Conservation (phyloP, 2,329 filamentous ascomycete genomes). For the Microcyclospora tardicrescens region DNA sequence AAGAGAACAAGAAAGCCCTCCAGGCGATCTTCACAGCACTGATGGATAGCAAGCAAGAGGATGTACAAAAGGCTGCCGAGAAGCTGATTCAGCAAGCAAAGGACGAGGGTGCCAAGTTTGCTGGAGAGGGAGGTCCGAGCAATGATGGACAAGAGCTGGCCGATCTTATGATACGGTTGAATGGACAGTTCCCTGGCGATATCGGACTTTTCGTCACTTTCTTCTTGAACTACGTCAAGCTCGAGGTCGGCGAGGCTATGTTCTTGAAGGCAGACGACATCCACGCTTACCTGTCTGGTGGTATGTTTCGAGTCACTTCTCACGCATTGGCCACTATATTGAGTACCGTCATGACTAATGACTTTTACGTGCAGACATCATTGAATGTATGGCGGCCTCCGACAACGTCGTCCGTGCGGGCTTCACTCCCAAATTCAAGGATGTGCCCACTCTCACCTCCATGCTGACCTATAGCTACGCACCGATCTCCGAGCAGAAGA, state of each 20-base stretch:
- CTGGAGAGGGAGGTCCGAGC: conserved; percentile 54
- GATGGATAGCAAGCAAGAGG: conserved; percentile 62
- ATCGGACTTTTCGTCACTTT: conserved; percentile 92
- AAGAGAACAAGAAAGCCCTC: conserved; percentile 62
- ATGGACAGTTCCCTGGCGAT: conserved; percentile 76
- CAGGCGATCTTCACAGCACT: conserved; percentile 63
- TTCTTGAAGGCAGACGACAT: conserved; percentile 96
- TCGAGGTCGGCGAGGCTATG: conserved; percentile 82
- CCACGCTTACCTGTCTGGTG: conserved; percentile 78
- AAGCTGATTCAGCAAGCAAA: conserved; percentile 60
- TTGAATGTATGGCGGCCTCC: conserved; percentile 98
- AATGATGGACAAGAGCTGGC: conserved; percentile 58
- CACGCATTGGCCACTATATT: neutral
- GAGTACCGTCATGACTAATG: neutral
- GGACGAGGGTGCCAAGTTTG: conserved; percentile 58
- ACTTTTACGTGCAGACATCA: conserved; percentile 52
- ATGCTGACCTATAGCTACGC: conserved; percentile 96
- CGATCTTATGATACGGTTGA: conserved; percentile 62
- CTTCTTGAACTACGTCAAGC: conserved; percentile 89
- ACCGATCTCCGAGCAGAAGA: conserved; percentile 89
- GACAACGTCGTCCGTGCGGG: conserved; percentile 97
- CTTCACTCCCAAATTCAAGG: conserved; percentile 98
- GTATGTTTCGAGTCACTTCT: conserved; percentile 11
- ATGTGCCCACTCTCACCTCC: conserved; percentile 72
- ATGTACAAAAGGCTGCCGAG: conserved; percentile 51